These are phyloP conservation scores for Candida xiaguanensis DNA, from an alignment of 805 yeast species.

Conservation along the genomic window DNA sequence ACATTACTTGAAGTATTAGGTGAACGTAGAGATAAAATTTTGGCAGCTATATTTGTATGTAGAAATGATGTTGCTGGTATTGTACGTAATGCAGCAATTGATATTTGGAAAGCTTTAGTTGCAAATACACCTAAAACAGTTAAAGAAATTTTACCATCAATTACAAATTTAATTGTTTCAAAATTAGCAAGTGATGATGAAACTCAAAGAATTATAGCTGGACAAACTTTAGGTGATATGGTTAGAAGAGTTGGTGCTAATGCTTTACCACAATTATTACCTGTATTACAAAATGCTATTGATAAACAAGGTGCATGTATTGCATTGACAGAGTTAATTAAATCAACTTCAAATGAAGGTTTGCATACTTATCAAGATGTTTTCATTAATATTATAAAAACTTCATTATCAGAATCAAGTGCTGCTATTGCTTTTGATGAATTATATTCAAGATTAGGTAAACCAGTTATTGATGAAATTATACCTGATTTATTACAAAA, in stretches of 20 bases:
- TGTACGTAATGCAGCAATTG: slow-evolving; percentile 86
- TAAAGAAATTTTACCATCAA: slow-evolving; percentile 83
- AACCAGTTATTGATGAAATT: slow-evolving; percentile 81
- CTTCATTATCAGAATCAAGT: slow-evolving; percentile 77
- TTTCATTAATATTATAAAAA: slow-evolving; percentile 72
- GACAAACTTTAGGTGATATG: slow-evolving; percentile 89
- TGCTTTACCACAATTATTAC: slow-evolving; percentile 79
- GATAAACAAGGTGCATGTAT: slow-evolving; percentile 95
- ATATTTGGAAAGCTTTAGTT: slow-evolving; percentile 95
- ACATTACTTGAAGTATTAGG: slow-evolving; percentile 79
- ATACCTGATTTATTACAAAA: slow-evolving; percentile 76
- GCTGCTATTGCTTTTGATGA: slow-evolving; percentile 91
- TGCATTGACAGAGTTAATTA: slow-evolving; percentile 82
- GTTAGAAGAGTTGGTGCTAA: slow-evolving; percentile 91
- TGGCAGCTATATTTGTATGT: slow-evolving; percentile 85
- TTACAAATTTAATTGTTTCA: slow-evolving; percentile 75
- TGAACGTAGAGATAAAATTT: slow-evolving; percentile 81
- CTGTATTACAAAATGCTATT: slow-evolving; percentile 82
- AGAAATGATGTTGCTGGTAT: slow-evolving; percentile 87
- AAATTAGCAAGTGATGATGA: slow-evolving; percentile 81
- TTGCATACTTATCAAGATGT: slow-evolving; percentile 61
- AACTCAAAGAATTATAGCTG: slow-evolving; percentile 80
- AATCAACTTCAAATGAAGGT: slow-evolving; percentile 61
- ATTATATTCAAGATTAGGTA: slow-evolving; percentile 78
- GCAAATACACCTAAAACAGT: slow-evolving; percentile 94